phyloP scores from a whole-genome alignment of 2,329 filamentous ascomycete species.

The Penicillium nordicum region DNA sequence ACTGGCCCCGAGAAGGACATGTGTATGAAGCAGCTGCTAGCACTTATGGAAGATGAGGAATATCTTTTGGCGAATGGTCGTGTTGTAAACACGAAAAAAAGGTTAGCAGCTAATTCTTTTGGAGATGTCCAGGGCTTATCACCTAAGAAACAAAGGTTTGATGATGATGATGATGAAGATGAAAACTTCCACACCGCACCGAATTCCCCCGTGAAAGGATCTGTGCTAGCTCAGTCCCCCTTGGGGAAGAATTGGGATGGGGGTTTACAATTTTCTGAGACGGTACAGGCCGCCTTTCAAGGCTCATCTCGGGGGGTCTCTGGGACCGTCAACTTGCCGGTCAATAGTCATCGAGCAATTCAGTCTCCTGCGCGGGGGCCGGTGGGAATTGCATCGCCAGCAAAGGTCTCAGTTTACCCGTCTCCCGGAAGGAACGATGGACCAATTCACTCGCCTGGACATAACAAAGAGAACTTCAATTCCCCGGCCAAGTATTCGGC shows the following conservation, averaged over 20 bases:
- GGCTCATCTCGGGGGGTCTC: neutral
- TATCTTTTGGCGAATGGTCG: conserved; percentile 25
- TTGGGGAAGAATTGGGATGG: neutral
- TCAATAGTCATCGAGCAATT: neutral
- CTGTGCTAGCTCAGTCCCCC: neutral
- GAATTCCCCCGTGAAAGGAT: conserved; percentile 26
- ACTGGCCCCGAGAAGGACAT: conserved; percentile 21
- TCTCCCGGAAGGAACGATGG: neutral
- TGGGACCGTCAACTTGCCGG: neutral
- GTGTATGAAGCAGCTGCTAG: conserved; percentile 28
- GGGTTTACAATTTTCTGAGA: neutral
- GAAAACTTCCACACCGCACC: conserved; percentile 32
- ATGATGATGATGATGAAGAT: conserved; percentile 14
- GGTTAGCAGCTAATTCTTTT: conserved; percentile 2
- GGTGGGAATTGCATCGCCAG: neutral
- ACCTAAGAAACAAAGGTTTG: conserved; percentile 6
- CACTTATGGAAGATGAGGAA: conserved; percentile 32
- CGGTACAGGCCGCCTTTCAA: neutral
- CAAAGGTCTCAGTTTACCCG: neutral
- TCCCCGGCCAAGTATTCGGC: neutral
- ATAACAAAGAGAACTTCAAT: neutral
- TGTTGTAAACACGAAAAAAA: conserved; percentile 3
- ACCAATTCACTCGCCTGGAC: neutral
- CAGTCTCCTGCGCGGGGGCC: neutral
- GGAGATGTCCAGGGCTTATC: conserved; percentile 8